Evolutionary conservation across 768 basidiomycete genomes (phyloP).

Genomic region (Suillus weaverae): DNA sequence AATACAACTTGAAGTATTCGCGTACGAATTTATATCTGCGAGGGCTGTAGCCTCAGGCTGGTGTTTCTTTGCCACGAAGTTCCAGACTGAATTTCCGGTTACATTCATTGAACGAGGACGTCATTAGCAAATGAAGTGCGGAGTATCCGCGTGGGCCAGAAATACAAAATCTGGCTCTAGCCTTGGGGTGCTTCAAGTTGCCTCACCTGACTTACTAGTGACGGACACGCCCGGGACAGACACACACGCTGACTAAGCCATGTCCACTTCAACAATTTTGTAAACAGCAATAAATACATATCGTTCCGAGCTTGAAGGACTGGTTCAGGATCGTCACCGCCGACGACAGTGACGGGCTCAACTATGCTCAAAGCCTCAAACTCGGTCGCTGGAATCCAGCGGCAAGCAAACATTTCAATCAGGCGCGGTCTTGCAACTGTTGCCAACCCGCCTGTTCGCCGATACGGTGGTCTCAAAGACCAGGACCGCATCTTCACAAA

Average conservation of each 20-base stretch:
- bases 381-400: constrained; percentile 23
- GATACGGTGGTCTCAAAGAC: constrained; percentile 93
- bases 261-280: not conserved
- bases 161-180: not conserved
- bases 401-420: constrained; percentile 15
- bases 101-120: not conserved
- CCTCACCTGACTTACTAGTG: no score
- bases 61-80: not conserved
- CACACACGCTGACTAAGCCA: not conserved
- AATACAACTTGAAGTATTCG: not conserved
- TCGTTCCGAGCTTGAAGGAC: not conserved
- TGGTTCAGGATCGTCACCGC: constrained; percentile 9
- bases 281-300: constrained; percentile 1
- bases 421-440: constrained; percentile 61
- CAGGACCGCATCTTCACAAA: constrained; percentile 95
- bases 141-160: not conserved
- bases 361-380: constrained; percentile 31
- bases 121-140: not conserved
- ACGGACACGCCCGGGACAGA: not conserved
- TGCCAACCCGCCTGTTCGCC: constrained; percentile 81
- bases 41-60: not conserved
- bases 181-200: no score
- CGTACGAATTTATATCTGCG: not conserved
- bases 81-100: not conserved
- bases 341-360: constrained; percentile 17